Evolutionary conservation across 495 filamentous ascomycete genomes (phyloP).

Genomic region (Penicillium verhagenii): DNA sequence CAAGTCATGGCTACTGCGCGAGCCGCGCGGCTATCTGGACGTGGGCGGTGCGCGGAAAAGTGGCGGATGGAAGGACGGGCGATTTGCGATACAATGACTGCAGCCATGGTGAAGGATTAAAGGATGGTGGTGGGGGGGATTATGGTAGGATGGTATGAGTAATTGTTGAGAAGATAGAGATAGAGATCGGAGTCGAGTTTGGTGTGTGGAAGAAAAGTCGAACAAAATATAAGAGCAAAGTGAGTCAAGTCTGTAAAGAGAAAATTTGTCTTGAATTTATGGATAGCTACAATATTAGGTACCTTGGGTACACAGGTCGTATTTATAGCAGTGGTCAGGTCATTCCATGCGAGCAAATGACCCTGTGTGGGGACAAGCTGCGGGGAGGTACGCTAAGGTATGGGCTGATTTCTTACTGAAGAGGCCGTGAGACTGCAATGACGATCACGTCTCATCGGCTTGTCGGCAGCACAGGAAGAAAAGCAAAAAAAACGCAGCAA

Average conservation of each 20-base stretch:
- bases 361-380: conserved; percentile 16
- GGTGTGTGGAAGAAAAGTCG: neutral
- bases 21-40: conserved; percentile 35
- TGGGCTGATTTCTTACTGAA: neutral
- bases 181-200: too few species aligned
- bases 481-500: too few species aligned
- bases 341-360: conserved; percentile 25
- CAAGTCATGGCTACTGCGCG: conserved; percentile 42
- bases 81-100: conserved; percentile 26
- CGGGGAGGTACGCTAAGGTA: conserved; percentile 7
- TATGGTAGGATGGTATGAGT: too few species aligned
- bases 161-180: neutral
- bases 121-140: neutral
- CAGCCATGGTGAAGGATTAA: conserved; percentile 28
- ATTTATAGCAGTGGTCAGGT: conserved; percentile 5
- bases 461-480: neutral
- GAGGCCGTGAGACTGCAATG: neutral
- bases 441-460: neutral
- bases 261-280: neutral
- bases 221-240: too few species aligned
- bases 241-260: neutral
- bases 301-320: neutral
- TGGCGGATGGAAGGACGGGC: conserved; percentile 42
- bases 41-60: conserved; percentile 46
- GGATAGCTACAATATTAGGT: neutral